Percentiles rank a stretch among this genome's conserved stretches.
Evolutionary conservation across 257 asterid species (phyloP).

Genomic region (Salvia splendens): DNA sequence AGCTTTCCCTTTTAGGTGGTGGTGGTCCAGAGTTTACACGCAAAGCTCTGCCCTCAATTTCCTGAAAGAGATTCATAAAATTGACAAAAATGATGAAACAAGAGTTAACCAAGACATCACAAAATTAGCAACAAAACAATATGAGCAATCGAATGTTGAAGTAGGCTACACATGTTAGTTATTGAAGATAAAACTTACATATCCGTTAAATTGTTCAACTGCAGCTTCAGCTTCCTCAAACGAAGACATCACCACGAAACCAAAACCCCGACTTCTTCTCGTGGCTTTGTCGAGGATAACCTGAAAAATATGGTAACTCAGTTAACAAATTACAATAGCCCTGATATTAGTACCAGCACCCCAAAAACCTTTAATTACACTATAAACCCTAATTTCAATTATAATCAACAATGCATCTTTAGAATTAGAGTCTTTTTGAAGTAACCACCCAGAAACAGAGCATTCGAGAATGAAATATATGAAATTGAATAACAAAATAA

Average conservation of each 20-base stretch:
- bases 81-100: not conserved
- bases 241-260: conserved; percentile 82
- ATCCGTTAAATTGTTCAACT: conserved; percentile 74
- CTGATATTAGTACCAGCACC: not conserved
- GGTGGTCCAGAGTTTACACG: conserved; percentile 93
- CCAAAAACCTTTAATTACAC: not conserved
- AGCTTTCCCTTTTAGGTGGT: conserved; percentile 66
- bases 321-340: conserved; percentile 1
- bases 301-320: conserved; percentile 44
- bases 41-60: conserved; percentile 70
- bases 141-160: not conserved
- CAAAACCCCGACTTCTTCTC: conserved; percentile 96
- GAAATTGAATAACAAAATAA: not conserved
- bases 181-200: conserved; percentile 52
- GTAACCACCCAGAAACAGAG: not conserved
- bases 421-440: not conserved
- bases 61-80: conserved; percentile 44
- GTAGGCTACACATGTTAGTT: not conserved
- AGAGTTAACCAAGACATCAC: not conserved
- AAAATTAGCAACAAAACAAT: conserved; percentile 5
- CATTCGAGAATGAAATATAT: not conserved
- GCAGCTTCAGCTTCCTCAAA: conserved; percentile 73
- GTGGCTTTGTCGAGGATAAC: conserved; percentile 82
- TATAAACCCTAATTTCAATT: not conserved
- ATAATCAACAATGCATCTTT: not conserved